Evolutionary conservation across 306 rosid species (phyloP).

Genomic region (Luffa aegyptiaca): DNA sequence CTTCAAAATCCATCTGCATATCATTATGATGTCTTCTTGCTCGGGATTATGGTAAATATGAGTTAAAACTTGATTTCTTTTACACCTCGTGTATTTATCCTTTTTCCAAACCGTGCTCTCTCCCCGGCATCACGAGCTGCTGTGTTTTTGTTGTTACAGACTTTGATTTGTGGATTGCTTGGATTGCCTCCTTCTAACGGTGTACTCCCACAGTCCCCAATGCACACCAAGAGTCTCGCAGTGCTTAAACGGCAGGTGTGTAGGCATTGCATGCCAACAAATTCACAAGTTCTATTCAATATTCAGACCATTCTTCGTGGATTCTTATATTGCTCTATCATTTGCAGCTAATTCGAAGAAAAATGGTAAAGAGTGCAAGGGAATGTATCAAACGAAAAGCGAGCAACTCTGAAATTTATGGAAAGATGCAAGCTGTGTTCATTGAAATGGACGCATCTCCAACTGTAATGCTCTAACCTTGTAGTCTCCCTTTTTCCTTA

Average conservation of each 20-base stretch:
- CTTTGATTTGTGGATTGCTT: constrained; percentile 75
- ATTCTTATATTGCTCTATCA: not conserved
- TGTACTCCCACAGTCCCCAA: constrained; percentile 91
- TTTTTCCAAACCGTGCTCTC: not conserved
- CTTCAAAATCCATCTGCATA: constrained; percentile 80
- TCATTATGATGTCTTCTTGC: constrained; percentile 69
- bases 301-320: not conserved
- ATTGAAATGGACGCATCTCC: constrained; percentile 65
- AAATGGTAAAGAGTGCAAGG: constrained; percentile 75
- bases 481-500: not conserved
- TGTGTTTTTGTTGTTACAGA: constrained; percentile 26
- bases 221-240: constrained; percentile 92
- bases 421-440: constrained; percentile 63
- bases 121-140: not conserved
- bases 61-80: not conserved
- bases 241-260: constrained; percentile 66
- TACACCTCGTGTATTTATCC: not conserved
- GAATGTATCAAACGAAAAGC: constrained; percentile 38
- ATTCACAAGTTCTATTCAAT: not conserved
- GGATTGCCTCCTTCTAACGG: constrained; percentile 99
- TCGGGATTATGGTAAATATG: constrained; percentile 54
- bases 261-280: not conserved
- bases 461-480: constrained; percentile 31
- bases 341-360: constrained; percentile 46
- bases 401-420: constrained; percentile 49